Evolutionary conservation across 768 basidiomycete species (phyloP), one percentile per base, ranked within the genome.

Genomic region (Boletus patriciae): DNA sequence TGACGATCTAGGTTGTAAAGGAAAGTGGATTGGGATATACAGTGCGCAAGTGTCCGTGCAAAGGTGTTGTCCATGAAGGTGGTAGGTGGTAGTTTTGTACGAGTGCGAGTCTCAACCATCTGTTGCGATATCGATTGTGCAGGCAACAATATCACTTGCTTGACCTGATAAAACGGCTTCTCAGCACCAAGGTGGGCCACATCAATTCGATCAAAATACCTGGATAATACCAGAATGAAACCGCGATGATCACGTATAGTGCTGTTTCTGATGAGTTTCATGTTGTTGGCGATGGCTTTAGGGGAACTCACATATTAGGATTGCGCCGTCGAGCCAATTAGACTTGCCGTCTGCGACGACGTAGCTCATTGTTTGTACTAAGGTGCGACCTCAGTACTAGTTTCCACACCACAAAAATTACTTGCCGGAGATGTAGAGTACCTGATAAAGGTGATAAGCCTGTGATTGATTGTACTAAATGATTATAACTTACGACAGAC

Each of bases 341-440:
- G 85, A 87, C 66, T 87, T 86, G 11, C 89, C 91, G 65, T 94
- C 92, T 51, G 85, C 79, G 1, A 93, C 83, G 19, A 88, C 86
- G 62, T 90, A 87, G 65, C 88, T 90, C 72, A 94, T 88, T 13
- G 90, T 90, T 58, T 92, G 76, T n/a, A 93, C 87, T 87, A 59
- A 21, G 60, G 27, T 54, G 36, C n/a, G 31, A 38, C 11, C 8
- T 65, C 34, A 66, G 55, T 18, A 47, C 15, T 38, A 13, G 49
- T 60, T 71, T 34, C 51, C 59, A 80, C 8, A 11, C 10, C 77
- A 78, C 38, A 77, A 65, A 16, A 80, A 34, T 29, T 29, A 57
- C 60, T 60, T 59, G 67, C 76, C 76, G 2, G 76, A 63, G 34
- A 77, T 66, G 51, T 77, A 77, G 6, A 75, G 67, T 25, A 76